Evolutionary conservation across 176 grass and related monocot species (phyloP).

Genomic region (Phragmites australis): DNA sequence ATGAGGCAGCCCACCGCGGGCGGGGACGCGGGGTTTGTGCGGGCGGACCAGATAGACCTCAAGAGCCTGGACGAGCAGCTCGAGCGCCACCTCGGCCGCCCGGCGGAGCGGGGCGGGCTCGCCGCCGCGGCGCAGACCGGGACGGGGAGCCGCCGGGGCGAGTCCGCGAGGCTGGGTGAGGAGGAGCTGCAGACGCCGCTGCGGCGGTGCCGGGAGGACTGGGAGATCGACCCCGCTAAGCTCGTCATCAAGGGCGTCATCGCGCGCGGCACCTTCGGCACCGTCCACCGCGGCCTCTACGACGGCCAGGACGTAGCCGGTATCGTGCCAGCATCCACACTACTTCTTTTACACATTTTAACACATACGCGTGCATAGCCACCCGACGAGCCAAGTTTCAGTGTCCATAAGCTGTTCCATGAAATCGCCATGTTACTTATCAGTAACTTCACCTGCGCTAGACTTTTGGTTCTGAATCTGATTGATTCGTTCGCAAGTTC

Average conservation of each 20-base stretch:
- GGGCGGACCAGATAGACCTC: conserved; percentile 95
- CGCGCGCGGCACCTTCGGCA: conserved; percentile 92
- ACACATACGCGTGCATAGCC: background rate
- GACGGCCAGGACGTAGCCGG: conserved; percentile 98
- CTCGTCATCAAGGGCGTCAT: conserved; percentile 89
- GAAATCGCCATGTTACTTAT: conserved; percentile 32
- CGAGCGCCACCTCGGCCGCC: conserved; percentile 76
- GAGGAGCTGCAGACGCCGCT: conserved; percentile 33
- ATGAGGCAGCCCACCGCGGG: background rate
- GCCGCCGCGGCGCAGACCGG: background rate
- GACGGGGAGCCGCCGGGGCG: conserved; percentile 10
- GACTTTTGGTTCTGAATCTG: conserved; percentile 1
- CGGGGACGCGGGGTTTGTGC: conserved; percentile 69
- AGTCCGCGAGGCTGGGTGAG: background rate
- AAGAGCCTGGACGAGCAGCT: conserved; percentile 97
- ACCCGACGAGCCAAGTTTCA: background rate
- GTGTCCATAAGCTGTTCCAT: conserved; percentile 33
- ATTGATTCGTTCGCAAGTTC: background rate
- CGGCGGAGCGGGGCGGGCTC: conserved; percentile 16
- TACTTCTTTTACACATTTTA: background rate
- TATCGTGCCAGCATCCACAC: conserved; percentile 33
- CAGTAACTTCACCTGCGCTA: background rate
- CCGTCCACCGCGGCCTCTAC: conserved; percentile 95
- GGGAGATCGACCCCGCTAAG: conserved; percentile 91
- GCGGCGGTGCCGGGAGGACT: conserved; percentile 64